Evolutionary conservation across 305 asterid species (phyloP), one percentile per base, ranked within the genome.

Genomic region (Solanum aculeatissimum): DNA sequence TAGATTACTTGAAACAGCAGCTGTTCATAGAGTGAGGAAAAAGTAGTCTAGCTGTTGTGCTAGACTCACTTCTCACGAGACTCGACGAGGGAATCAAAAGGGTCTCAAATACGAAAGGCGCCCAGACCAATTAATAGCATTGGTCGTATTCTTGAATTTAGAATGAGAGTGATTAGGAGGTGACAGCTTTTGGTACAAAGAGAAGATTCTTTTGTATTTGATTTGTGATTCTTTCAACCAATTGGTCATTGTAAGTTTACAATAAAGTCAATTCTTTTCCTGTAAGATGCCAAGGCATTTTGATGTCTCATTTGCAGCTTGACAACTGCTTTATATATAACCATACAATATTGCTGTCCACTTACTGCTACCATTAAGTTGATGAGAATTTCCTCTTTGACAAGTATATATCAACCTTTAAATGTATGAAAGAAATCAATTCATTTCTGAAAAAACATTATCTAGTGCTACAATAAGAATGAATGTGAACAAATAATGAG

Each of bases 131-230:
- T 40, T 21, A 66, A 80, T 53, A 2, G 19, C 55, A 81, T 21
- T 35, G 4, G 27, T 69, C 55, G 27, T 85, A 45, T 70, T 81
- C 63, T 71, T 85, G 82, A 70, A 71, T 85, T 85, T 85, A 72
- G 62, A 85, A 80, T 12, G 27, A 10, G 63, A 42, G 84, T 80
- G 74, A 87, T 68, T 81, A 23, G 85, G 87, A 38, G 53, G 71
- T 54, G 57, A 43, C 80, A 74, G n/a, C 85, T 62, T 55, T 70
- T 40, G 71, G 87, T 90, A 74, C 83, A 88, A 83, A 84, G 82
- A 27, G 57, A 57, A 84, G 88, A 93, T 93, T 94, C 93, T 92
- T 94, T 94, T 86, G 92, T 80, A 88, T 92, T 90, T 87, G 85
- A 89, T 91, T 85, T 85, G 84, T 55, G 80, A 86, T 85, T 89